Evolutionary conservation across 1,284 basidiomycete genomes (phyloP).

Genomic region (Papiliotrema nemorosa): DNA sequence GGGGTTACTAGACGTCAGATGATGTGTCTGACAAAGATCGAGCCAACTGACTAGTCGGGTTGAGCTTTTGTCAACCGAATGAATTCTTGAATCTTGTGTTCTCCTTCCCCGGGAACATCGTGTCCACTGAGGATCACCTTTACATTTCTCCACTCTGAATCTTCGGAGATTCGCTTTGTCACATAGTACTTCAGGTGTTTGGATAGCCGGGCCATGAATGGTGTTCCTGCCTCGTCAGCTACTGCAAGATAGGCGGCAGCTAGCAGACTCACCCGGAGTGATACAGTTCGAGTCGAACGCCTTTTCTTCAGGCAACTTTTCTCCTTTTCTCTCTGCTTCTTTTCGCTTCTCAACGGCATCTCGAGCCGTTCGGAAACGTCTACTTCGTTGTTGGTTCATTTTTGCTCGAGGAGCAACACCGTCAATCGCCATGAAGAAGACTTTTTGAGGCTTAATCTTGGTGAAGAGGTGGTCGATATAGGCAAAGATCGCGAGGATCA

Average conservation of each 20-base stretch:
- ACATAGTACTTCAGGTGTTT: slow-evolving; percentile 93
- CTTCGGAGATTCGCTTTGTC: slow-evolving; percentile 94
- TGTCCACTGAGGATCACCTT: slow-evolving; percentile 96
- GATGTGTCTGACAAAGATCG: background rate
- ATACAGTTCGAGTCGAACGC: slow-evolving; percentile 99
- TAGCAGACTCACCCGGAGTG: slow-evolving; percentile 71
- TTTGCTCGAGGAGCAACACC: slow-evolving; percentile 97
- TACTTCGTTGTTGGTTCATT: slow-evolving; percentile 98
- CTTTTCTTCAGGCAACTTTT: slow-evolving; percentile 86
- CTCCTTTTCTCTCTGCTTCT: slow-evolving; percentile 82
- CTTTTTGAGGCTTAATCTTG: slow-evolving; percentile 95
- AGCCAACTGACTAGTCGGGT: slow-evolving; percentile 63
- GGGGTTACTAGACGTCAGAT: slow-evolving; percentile 37
- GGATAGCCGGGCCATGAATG: slow-evolving; percentile 89
- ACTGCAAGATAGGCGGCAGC: background rate
- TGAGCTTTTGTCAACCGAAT: slow-evolving; percentile 93
- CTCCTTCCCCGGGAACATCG: slow-evolving; percentile 97
- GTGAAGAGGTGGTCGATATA: slow-evolving; percentile 97
- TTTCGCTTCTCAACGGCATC: slow-evolving; percentile 84
- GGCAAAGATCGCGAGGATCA: slow-evolving; percentile 92
- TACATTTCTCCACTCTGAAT: slow-evolving; percentile 87
- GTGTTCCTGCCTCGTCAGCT: slow-evolving; percentile 63
- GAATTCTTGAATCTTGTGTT: slow-evolving; percentile 99
- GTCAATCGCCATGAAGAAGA: slow-evolving; percentile 97
- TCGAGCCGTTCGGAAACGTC: slow-evolving; percentile 91